phyloP scores from a whole-genome alignment of 768 basidiomycete species.

The Collybia mongolica region DNA sequence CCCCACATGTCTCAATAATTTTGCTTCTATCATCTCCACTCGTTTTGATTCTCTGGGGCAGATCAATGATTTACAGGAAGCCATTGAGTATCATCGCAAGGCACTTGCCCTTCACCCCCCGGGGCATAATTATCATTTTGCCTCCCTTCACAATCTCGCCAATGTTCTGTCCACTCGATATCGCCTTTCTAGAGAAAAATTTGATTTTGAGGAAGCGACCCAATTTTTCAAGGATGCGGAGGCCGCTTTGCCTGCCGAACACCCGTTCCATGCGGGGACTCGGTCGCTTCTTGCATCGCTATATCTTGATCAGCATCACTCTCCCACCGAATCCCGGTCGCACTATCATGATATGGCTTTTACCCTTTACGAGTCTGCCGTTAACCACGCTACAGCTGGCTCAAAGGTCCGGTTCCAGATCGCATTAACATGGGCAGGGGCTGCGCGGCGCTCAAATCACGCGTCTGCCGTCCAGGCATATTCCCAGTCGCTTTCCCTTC shows the following conservation, averaged over 20 bases:
- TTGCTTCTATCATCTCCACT: conserved; percentile 4
- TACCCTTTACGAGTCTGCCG: background rate
- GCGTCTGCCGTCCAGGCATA: background rate
- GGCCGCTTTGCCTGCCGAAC: background rate
- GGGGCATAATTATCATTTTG: background rate
- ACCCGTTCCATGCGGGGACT: background rate
- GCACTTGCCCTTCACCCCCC: conserved; percentile 7
- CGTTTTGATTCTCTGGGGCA: conserved; percentile 4
- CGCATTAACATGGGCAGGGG: background rate
- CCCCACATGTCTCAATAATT: conserved; percentile 11
- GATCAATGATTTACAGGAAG: conserved; percentile 14
- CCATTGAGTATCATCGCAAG: conserved; percentile 11
- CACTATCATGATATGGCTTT: background rate
- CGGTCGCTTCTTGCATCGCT: background rate
- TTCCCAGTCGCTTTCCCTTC: background rate
- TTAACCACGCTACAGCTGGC: background rate
- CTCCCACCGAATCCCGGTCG: background rate
- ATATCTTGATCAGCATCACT: background rate
- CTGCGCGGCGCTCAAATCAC: background rate
- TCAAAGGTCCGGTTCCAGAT: background rate
- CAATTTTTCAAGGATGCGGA: too few relatives aligned
- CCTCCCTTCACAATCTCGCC: background rate
- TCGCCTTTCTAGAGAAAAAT: background rate
- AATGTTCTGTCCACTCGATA: background rate
- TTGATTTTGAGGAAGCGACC: background rate